Base-by-base conservation (phyloP, 2,329 filamentous ascomycete species). In the Corynespora cassiicola region DNA sequence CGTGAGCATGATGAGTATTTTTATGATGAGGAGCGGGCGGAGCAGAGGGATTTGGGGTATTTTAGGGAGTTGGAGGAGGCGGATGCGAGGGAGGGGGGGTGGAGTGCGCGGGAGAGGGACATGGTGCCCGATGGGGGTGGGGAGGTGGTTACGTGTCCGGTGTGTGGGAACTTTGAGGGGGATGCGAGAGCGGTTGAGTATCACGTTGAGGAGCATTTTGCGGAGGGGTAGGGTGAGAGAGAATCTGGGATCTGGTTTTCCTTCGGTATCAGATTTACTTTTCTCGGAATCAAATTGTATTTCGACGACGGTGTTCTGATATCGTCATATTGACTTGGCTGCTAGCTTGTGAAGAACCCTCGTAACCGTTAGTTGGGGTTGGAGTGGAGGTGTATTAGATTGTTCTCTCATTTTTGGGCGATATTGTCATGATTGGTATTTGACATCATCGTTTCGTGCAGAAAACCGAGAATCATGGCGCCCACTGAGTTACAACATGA, bases 121-220 rank as follows among this genome's bases (percentile, higher is more conserved):
- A 33, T 8, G 54, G 61, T 24, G 52, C 65, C 39, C 22, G 58
- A 51, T 34, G 27, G 14, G 54, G 61, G 27, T 50, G 66, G 38
- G 17, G 56, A 50, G 34, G 65, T 47, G 18, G 69, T 54, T 31
- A 63, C 37, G 5, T 89, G 86, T 59, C 86, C 86, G 0, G 80
- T 89, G 1, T 89, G 86, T 58, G 75, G 75, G 3, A 66, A 57
- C 0, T 89, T 88, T 61, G 76, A 85, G 50, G 86, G 86, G 1
- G 85, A 89, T 50, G 85, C 85, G 53, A 70, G 72, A 1, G 86
- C 85, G 7, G 83, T 89, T 7, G 79, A 80, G 7, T 76, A 85
- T 63, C 86, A 89, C 54, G 82, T 88, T 42, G 79, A 80, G 17
- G 62, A 55, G 3, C 82, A 85, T 58, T 83, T 85, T 50, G 43